phyloP scores from a whole-genome alignment of 805 yeast genomes.

The Ogataea henricii region DNA sequence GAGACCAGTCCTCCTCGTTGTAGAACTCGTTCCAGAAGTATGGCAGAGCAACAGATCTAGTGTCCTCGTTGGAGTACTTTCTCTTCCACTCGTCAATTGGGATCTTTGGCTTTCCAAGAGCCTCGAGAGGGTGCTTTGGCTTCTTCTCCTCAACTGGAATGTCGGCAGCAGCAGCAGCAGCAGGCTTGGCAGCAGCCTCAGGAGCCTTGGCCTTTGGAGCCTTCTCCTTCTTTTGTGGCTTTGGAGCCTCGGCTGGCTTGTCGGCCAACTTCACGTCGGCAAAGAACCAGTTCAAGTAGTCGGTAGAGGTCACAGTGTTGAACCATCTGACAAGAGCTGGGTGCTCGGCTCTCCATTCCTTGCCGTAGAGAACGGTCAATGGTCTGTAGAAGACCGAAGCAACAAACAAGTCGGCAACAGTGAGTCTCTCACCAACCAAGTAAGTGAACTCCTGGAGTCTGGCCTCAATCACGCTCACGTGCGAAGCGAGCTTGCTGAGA shows the following conservation, averaged over 20 bases:
- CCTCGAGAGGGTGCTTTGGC: slow-evolving; percentile 89
- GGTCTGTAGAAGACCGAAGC: slow-evolving; percentile 49
- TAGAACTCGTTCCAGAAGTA: slow-evolving; percentile 95
- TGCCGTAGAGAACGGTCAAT: slow-evolving; percentile 48
- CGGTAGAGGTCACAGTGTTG: slow-evolving; percentile 45
- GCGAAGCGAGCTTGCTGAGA: slow-evolving; percentile 39
- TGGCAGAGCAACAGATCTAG: slow-evolving; percentile 91
- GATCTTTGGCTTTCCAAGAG: slow-evolving; percentile 69
- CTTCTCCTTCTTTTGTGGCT: slow-evolving; percentile 75
- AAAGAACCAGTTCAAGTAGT: slow-evolving; percentile 49
- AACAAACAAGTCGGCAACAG: slow-evolving; percentile 47
- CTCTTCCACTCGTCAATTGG: slow-evolving; percentile 94
- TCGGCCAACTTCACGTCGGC: slow-evolving; percentile 59
- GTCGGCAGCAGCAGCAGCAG: slow-evolving; percentile 34
- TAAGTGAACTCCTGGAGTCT: slow-evolving; percentile 45
- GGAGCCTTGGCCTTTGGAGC: slow-evolving; percentile 41
- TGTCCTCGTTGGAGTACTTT: slow-evolving; percentile 94
- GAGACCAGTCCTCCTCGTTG: slow-evolving; percentile 90
- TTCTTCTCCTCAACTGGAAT: slow-evolving; percentile 63
- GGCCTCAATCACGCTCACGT: slow-evolving; percentile 55
- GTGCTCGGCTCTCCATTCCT: slow-evolving; percentile 51
- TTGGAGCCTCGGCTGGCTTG: slow-evolving; percentile 64
- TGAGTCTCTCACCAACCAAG: slow-evolving; percentile 49
- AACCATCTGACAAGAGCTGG: slow-evolving; percentile 59
- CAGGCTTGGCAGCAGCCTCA: slow-evolving; percentile 37